Conservation (phyloP, 768 basidiomycete species). For the Phanerochaete carnosa region DNA sequence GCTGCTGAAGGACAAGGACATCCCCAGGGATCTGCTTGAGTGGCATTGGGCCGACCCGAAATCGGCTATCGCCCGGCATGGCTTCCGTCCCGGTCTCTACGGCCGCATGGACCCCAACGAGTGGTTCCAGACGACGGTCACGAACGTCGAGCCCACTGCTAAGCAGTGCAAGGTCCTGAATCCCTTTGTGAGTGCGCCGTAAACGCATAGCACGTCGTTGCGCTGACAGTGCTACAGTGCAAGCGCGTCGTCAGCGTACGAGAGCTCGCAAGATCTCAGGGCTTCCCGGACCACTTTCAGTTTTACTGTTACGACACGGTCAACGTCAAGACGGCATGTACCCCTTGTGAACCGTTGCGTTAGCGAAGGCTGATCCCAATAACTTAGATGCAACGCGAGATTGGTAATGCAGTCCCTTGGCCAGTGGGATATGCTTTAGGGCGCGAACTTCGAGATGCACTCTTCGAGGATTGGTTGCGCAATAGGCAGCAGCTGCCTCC, state of each 20-base stretch:
- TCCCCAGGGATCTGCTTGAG: constrained; percentile 40
- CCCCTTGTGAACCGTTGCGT: background rate
- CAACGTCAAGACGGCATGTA: constrained; percentile 56
- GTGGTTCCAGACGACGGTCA: constrained; percentile 73
- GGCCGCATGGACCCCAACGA: constrained; percentile 54
- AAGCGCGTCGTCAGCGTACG: constrained; percentile 70
- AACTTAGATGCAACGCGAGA: constrained; percentile 71
- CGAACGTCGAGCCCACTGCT: constrained; percentile 75
- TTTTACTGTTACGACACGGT: constrained; percentile 50
- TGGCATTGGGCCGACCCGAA: constrained; percentile 61
- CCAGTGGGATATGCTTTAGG: constrained; percentile 63
- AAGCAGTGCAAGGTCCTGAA: constrained; percentile 72
- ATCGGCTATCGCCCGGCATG: constrained; percentile 50
- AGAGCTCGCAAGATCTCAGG: constrained; percentile 77
- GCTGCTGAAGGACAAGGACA: background rate
- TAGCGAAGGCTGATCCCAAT: background rate
- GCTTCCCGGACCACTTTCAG: constrained; percentile 72
- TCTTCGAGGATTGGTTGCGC: constrained; percentile 51
- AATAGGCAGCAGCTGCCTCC: constrained; percentile 13
- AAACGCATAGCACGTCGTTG: background rate
- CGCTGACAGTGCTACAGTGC: constrained; percentile 39
- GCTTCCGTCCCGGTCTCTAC: constrained; percentile 53
- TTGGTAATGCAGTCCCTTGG: constrained; percentile 79
- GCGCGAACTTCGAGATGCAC: constrained; percentile 49
- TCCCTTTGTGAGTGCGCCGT: constrained; percentile 47